phyloP scores from a whole-genome alignment of 1,139 yeast genomes.

The Sugiyamaella grinbergsii region DNA sequence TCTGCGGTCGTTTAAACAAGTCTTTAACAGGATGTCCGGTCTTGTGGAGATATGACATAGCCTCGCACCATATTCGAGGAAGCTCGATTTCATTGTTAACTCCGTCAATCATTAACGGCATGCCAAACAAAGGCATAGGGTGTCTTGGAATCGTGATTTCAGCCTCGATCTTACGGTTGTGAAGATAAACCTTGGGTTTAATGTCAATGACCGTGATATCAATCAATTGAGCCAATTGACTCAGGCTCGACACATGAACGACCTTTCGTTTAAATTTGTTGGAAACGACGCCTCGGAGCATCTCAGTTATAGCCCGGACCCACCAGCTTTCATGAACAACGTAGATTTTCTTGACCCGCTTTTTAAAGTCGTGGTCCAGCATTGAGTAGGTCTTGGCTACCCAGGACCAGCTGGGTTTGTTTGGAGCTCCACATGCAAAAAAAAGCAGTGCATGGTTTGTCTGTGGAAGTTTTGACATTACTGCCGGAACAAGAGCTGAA shows the following conservation, averaged over 20 bases:
- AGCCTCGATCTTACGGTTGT: conserved; percentile 46
- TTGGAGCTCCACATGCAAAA: conserved; percentile 74
- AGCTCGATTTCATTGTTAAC: conserved; percentile 26
- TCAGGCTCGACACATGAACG: conserved; percentile 57
- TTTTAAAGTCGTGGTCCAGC: conserved; percentile 61
- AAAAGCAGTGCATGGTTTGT: conserved; percentile 65
- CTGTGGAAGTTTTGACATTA: conserved; percentile 50
- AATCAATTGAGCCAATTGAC: conserved; percentile 62
- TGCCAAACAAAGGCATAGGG: conserved; percentile 42
- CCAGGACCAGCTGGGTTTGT: conserved; percentile 66
- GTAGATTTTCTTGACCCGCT: conserved; percentile 61
- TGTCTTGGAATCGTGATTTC: conserved; percentile 43
- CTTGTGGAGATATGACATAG: conserved; percentile 34
- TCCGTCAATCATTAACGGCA: conserved; percentile 27
- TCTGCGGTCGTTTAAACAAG: conserved; percentile 36
- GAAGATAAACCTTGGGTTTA: conserved; percentile 68
- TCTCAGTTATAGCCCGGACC: conserved; percentile 75
- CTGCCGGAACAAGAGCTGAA: conserved; percentile 32
- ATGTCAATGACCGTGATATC: conserved; percentile 79
- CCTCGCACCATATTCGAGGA: conserved; percentile 40
- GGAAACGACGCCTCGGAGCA: conserved; percentile 62
- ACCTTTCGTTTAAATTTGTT: conserved; percentile 49
- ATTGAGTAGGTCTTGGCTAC: conserved; percentile 72
- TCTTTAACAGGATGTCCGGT: conserved; percentile 26
- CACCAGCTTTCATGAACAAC: conserved; percentile 94